A percentile compares a stretch with the other conserved stretches of the same genome.
These are phyloP conservation scores for Tetrahymena malaccensis DNA, from an alignment of 73 alveolate species.

Conservation along the genomic window DNA sequence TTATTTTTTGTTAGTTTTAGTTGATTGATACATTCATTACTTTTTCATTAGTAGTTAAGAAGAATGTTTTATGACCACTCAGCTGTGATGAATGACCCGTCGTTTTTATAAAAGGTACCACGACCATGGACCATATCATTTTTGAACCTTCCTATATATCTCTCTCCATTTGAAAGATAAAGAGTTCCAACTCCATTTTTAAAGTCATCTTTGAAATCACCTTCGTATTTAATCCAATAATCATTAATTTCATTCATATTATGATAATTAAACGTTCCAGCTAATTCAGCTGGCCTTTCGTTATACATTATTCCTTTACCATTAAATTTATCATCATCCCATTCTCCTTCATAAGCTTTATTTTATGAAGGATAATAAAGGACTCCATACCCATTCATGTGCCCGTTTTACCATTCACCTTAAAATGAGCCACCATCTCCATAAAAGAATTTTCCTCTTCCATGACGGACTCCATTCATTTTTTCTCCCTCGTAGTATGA, in stretches of 20 bases:
- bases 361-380: conserved; percentile 23
- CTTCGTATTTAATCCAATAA: conserved; percentile 35
- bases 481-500: conserved; percentile 32
- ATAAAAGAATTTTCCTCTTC: conserved; percentile 28
- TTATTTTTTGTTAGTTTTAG: background rate
- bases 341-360: conserved; percentile 41
- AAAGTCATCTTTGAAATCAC: conserved; percentile 34
- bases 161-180: conserved; percentile 35
- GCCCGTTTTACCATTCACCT: conserved; percentile 29
- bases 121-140: conserved; percentile 31
- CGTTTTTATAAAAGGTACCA: conserved; percentile 12
- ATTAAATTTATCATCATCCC: conserved; percentile 40
- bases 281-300: conserved; percentile 15
- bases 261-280: background rate
- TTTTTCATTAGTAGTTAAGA: background rate
- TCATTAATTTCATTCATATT: background rate
- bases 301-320: conserved; percentile 40
- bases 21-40: no score
- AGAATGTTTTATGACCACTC: conserved; percentile 4
- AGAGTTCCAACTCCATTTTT: conserved; percentile 38
- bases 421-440: conserved; percentile 30
- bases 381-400: conserved; percentile 39
- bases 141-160: conserved; percentile 13
- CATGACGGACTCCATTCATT: conserved; percentile 33
- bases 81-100: conserved; percentile 6